Base-by-base conservation (phyloP, 805 yeast genomes). In the Kodamaea nitidulidarum region DNA sequence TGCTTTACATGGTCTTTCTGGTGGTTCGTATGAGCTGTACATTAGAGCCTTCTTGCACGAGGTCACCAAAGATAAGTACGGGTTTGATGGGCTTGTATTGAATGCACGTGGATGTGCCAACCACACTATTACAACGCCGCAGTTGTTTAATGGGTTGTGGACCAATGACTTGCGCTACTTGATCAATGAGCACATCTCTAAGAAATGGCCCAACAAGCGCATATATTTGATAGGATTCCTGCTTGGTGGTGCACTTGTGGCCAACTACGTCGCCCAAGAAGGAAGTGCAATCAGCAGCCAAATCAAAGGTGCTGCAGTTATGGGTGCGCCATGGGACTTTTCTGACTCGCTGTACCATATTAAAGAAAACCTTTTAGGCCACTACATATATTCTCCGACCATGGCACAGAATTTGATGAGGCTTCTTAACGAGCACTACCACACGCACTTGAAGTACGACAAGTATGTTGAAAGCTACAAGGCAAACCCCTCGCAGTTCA, bases 61-160 rank as follows among this genome's bases (percentile, higher is more conserved):
- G 15, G 58, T 81, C 35, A 67, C 73, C 22, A 50, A 56, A 1
- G 59, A 60, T 4, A 60, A 62, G 11, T 61, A 63, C 39, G 51
- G 65, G 45, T 70, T 79, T 54, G 78, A 81, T 59, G 81, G 68
- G 15, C 54, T 80, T 35, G 83, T 80, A 14, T 52, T 84, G 35
- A 83, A 82, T 54, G 71, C 84, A 12, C 68, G 95, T 52, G 95
- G 95, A 3, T 84, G 91, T 60, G 82, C 87, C 21, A 72, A 86
- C 53, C 81, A 87, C 15, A 80, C 80, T 45, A 67, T 84, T 40
- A 74, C 87, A 1, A 76, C 86, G 4, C 86, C 86, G 4, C 75
- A 76, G 47, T 55, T 84, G 15, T 83, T 79, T 58, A 71, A 79
- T 38, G 95, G 82, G 0, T 64, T 81, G 35, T 77, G 83, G 61